A percentile compares a stretch with the other conserved stretches of the same genome.
These are phyloP conservation scores for Coprinopsis marcescibilis DNA, from an alignment of 768 basidiomycete species.

Conservation along the genomic window DNA sequence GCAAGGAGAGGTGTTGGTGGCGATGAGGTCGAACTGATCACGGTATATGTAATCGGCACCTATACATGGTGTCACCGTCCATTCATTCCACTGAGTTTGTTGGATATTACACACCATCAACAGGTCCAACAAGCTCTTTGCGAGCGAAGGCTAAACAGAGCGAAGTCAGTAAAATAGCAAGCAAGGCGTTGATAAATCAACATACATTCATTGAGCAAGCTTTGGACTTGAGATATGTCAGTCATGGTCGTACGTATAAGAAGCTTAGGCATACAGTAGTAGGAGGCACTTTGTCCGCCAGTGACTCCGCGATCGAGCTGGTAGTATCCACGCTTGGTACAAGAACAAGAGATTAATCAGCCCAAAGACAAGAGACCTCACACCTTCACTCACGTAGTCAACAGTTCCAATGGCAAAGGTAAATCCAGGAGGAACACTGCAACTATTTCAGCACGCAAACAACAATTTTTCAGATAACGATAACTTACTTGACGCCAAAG, in stretches of 20 bases:
- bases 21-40: conserved; percentile 4
- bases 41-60: conserved; percentile 4
- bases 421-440: conserved; percentile 18
- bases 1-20: conserved; percentile 4
- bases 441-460: neutral
- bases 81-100: too few relatives aligned
- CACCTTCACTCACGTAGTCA: conserved; percentile 16
- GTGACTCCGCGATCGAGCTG: conserved; percentile 18
- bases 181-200: neutral
- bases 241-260: neutral
- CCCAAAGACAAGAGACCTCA: too few relatives aligned
- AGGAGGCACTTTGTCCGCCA: conserved; percentile 14
- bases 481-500: conserved; percentile 15
- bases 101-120: too few relatives aligned
- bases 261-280: conserved; percentile 15
- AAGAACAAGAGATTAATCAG: too few relatives aligned
- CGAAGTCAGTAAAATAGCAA: neutral
- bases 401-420: conserved; percentile 18
- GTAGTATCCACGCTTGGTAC: conserved; percentile 15
- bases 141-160: conserved; percentile 8
- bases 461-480: neutral
- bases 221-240: conserved; percentile 15
- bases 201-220: conserved; percentile 15
- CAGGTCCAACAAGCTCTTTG: neutral
- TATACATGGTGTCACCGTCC: too few relatives aligned